Evolutionary conservation across 2,329 filamentous ascomycete genomes (phyloP).

Genomic region (Arthrobotrys sinensis): DNA sequence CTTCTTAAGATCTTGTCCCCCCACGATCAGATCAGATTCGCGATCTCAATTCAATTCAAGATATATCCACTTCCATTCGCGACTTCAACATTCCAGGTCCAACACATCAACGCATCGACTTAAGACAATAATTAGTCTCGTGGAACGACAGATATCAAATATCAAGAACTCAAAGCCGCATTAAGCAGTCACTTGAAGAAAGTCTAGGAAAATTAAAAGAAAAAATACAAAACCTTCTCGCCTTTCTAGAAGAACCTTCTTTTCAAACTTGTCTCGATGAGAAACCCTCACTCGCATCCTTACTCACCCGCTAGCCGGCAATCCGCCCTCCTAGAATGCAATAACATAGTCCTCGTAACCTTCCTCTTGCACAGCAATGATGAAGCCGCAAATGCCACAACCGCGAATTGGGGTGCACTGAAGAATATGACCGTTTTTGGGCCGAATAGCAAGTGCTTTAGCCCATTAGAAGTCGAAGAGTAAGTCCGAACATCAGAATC

Average conservation of each 20-base stretch:
- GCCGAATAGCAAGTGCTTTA: slow-evolving; percentile 56
- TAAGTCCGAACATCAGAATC: slow-evolving; percentile 19
- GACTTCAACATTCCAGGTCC: background rate
- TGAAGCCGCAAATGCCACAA: slow-evolving; percentile 34
- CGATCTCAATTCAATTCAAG: background rate
- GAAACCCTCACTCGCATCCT: slow-evolving; percentile 43
- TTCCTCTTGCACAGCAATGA: slow-evolving; percentile 51
- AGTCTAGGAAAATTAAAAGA: background rate
- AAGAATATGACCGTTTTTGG: slow-evolving; percentile 60
- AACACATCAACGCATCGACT: slow-evolving; percentile 1
- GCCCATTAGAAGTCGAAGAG: slow-evolving; percentile 59
- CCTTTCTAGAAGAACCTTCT: slow-evolving; percentile 9
- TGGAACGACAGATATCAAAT: no score
- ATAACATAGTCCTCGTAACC: slow-evolving; percentile 54
- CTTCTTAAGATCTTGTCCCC: background rate
- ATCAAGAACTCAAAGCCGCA: slow-evolving; percentile 5
- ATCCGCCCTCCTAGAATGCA: slow-evolving; percentile 37
- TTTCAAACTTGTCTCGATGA: slow-evolving; percentile 28
- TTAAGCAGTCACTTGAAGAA: background rate
- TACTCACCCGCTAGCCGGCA: slow-evolving; percentile 26
- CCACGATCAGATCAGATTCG: background rate
- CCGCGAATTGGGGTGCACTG: slow-evolving; percentile 48
- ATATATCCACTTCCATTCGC: no score
- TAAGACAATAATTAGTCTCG: no score
- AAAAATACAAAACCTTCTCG: background rate